Base-by-base conservation (phyloP, 257 asterid species). In the Fraxinus anomala region DNA sequence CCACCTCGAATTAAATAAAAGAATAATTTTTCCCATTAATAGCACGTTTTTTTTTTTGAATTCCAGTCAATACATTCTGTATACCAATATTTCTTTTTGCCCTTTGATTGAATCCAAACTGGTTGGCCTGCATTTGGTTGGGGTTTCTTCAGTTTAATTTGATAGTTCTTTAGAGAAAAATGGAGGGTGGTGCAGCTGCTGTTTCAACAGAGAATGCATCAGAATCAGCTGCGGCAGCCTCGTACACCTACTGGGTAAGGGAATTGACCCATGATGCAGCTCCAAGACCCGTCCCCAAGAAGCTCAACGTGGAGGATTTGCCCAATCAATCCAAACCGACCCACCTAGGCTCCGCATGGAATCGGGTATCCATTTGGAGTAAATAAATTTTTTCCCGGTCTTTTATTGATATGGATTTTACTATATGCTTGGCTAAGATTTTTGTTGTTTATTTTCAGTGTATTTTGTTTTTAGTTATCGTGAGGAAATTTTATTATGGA, bases 281-380 rank as follows among this genome's bases (percentile, higher is more conserved):
- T 47, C 86, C 88, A 28, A 42, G 69, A 30, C 86, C 86, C 40
- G 81, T 77, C 5, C 86, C 88, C 13, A 47, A 70, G 36, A 85
- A 82, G 82, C 88, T 85, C 63, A 49, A 77, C 49, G 39, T 83
- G 23, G 75, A 81, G 8, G 80, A 84, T 61, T 56, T 79, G 34
- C 71, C 82, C 59, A 79, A 73, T 36, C 82, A 79, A 66, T 70
- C 73, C 14, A 63, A 3, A 19, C 74, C 85, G 13, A 73, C 70
- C 71, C 83, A 74, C 31, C 86, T 85, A 47, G 88, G 88, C 40
- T 85, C 84, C 39, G 86, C 80, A 23, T 82, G 83, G 86, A 85
- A 82, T 74, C 36, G 74, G 88, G 88, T 85, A 85, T 74, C 49
- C 23, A 21, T 4, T 4, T 39, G 13, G 67, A 26, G 24, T 24